Evolutionary conservation across 1,139 yeast genomes (phyloP).

Genomic region (Hanseniaspora uvarum): DNA sequence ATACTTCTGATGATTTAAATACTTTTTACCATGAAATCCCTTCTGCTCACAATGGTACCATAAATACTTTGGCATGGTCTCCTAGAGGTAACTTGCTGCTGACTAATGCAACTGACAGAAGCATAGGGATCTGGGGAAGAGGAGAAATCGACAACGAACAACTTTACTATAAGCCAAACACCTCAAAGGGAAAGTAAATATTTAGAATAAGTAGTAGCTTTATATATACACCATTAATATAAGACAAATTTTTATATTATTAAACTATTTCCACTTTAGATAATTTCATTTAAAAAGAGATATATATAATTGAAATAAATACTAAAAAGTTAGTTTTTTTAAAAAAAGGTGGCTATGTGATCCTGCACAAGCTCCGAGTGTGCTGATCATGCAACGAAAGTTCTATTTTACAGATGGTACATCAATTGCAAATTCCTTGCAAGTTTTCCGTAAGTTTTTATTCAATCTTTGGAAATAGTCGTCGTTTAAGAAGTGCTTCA

Average conservation of each 20-base stretch:
- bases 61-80: slow-evolving; percentile 8
- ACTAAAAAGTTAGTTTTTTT: too few species aligned
- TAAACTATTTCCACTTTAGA: too few species aligned
- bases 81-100: slow-evolving; percentile 14
- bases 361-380: too few species aligned
- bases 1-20: neutral
- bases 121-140: slow-evolving; percentile 11
- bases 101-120: slow-evolving; percentile 12
- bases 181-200: neutral
- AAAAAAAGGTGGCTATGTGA: too few species aligned
- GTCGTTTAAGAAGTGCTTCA: neutral
- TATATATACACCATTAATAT: too few species aligned
- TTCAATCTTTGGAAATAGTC: slow-evolving; percentile 4
- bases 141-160: slow-evolving; percentile 7
- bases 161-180: neutral
- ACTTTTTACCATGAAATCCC: slow-evolving; percentile 13
- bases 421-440: slow-evolving; percentile 1
- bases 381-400: too few species aligned
- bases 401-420: neutral
- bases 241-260: too few species aligned
- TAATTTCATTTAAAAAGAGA: too few species aligned
- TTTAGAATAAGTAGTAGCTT: too few species aligned
- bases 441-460: slow-evolving; percentile 1
- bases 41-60: slow-evolving; percentile 7
- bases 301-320: too few species aligned